Conservation (phyloP, 2,329 filamentous ascomycete genomes). For the Atkinsonella texensis region DNA sequence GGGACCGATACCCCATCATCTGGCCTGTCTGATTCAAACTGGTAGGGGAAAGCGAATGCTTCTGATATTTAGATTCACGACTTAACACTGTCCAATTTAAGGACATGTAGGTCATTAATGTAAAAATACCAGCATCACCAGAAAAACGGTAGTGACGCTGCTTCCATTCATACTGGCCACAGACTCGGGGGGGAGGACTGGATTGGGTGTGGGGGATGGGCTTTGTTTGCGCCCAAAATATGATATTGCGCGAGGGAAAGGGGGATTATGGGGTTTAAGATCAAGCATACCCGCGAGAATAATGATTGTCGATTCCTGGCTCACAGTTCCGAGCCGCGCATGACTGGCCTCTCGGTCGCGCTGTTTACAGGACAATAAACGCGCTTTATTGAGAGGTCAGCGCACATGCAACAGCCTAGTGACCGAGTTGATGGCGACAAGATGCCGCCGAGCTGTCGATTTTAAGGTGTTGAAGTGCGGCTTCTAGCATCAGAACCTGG, state of each 20-base stretch:
- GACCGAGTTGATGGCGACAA: slow-evolving; percentile 4
- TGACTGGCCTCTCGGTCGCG: slow-evolving; percentile 13
- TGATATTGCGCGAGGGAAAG: slow-evolving; percentile 4
- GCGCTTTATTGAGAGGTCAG: slow-evolving; percentile 10
- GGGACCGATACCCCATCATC: not conserved
- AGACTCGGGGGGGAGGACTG: not conserved
- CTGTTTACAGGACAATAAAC: slow-evolving; percentile 23
- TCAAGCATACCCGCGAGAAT: slow-evolving; percentile 20
- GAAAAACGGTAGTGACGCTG: slow-evolving; percentile 6
- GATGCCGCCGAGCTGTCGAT: slow-evolving; percentile 7
- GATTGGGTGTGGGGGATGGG: not conserved
- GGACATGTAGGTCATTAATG: slow-evolving; percentile 6
- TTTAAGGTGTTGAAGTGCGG: slow-evolving; percentile 7
- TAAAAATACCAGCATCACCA: slow-evolving; percentile 5
- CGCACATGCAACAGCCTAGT: slow-evolving; percentile 8
- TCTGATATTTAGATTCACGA: slow-evolving; percentile 1
- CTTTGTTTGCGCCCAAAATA: not conserved
- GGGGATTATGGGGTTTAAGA: slow-evolving; percentile 13
- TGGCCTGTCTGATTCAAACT: slow-evolving; percentile 1
- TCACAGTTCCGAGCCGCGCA: not conserved
- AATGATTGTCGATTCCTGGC: slow-evolving; percentile 14
- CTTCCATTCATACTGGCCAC: slow-evolving; percentile 8
- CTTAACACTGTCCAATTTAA: slow-evolving; percentile 3
- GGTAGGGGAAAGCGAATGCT: not conserved
- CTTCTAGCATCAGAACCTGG: slow-evolving; percentile 11